Conservation (phyloP, 1,284 basidiomycete species). For the Neolentinus lepideus region DNA sequence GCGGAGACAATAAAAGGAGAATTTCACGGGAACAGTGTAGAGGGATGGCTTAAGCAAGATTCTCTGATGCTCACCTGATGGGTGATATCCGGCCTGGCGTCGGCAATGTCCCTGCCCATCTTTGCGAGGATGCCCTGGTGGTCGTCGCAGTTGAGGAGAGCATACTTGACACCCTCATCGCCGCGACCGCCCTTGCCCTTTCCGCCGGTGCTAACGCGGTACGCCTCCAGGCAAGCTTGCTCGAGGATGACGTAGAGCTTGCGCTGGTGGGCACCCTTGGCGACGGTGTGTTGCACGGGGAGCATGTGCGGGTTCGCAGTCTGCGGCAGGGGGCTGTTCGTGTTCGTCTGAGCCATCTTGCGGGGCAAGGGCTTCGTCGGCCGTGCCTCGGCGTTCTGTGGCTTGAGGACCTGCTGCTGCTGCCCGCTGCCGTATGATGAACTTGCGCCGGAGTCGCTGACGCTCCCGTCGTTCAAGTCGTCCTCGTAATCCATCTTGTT, state of each 20-base stretch:
- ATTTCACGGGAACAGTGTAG: too few species aligned
- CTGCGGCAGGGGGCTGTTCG: conserved; percentile 27
- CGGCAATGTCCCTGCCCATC: conserved; percentile 96
- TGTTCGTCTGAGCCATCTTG: conserved; percentile 26
- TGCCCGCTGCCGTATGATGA: conserved; percentile 13
- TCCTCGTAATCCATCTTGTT: conserved; percentile 17
- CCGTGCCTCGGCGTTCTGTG: conserved; percentile 27
- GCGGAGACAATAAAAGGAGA: too few species aligned
- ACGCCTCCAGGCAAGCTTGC: conserved; percentile 94
- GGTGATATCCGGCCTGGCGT: conserved; percentile 97
- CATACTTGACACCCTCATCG: conserved; percentile 88
- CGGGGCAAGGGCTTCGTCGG: conserved; percentile 44
- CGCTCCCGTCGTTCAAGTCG: conserved; percentile 14
- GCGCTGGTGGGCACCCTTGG: conserved; percentile 59
- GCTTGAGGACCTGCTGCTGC: conserved; percentile 5
- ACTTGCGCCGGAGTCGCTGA: conserved; percentile 12
- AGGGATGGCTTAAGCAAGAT: too few species aligned
- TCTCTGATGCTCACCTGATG: conserved; percentile 79
- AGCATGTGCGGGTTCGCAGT: conserved; percentile 72
- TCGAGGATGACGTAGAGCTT: conserved; percentile 88
- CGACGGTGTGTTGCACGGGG: conserved; percentile 73
- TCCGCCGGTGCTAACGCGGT: conserved; percentile 68
- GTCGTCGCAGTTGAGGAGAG: conserved; percentile 96
- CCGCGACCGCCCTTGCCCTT: conserved; percentile 38
- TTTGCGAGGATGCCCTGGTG: conserved; percentile 98